These are phyloP conservation scores for Biscogniauxia sp. DNA, from an alignment of 2,329 filamentous ascomycete species.

Conservation along the genomic window DNA sequence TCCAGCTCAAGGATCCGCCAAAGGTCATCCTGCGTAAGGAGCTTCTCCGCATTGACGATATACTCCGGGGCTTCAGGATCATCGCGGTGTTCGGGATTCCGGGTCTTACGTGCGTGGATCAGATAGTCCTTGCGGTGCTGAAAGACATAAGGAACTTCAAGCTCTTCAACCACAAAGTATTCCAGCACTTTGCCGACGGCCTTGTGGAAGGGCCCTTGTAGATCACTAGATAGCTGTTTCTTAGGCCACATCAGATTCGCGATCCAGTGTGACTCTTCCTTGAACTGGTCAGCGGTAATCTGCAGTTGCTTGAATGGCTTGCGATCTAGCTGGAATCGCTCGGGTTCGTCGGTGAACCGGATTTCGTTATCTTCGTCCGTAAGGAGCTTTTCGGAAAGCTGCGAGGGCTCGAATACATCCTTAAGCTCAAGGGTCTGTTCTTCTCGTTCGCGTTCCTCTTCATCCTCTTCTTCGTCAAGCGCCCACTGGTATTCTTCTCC, in stretches of 20 bases:
- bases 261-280: constrained; percentile 90
- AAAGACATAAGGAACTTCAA: constrained; percentile 96
- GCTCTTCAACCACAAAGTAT: constrained; percentile 91
- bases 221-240: constrained; percentile 69
- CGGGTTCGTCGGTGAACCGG: constrained; percentile 82
- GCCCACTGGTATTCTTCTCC: constrained; percentile 97
- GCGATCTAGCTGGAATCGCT: constrained; percentile 89
- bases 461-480: constrained; percentile 80
- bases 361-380: constrained; percentile 95
- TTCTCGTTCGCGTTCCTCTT: constrained; percentile 73
- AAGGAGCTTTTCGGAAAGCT: constrained; percentile 88
- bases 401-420: constrained; percentile 96
- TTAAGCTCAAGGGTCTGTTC: constrained; percentile 89
- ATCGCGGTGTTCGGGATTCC: constrained; percentile 57
- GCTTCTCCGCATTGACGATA: constrained; percentile 76
- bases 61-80: constrained; percentile 71
- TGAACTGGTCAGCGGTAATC: constrained; percentile 79
- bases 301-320: constrained; percentile 82
- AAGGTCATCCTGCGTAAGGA: constrained; percentile 87
- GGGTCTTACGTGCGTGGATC: constrained; percentile 77
- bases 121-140: constrained; percentile 98
- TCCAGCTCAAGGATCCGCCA: constrained; percentile 96
- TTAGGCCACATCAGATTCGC: constrained; percentile 85
- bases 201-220: constrained; percentile 80
- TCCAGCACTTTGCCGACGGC: constrained; percentile 90